These are phyloP conservation scores for Globisporangium orthogonon DNA, from an alignment of 352 stramenopile genomes.

Conservation along the genomic window DNA sequence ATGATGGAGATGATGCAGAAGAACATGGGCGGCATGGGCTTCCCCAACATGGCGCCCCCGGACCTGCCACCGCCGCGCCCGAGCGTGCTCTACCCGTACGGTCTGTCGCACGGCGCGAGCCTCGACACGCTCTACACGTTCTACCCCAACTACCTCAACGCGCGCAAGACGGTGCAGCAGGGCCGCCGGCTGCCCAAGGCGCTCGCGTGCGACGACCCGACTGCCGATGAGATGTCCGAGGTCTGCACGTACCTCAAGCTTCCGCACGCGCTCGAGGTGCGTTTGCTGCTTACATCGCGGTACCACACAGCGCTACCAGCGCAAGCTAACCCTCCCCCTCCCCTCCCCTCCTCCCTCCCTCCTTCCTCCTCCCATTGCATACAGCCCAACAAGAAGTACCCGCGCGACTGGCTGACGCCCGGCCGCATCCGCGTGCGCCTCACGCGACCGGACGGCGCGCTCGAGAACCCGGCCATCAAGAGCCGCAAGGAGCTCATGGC, in stretches of 20 bases:
- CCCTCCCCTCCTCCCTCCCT: no score
- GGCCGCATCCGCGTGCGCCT: constrained; percentile 76
- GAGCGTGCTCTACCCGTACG: constrained; percentile 67
- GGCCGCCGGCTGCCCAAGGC: constrained; percentile 69
- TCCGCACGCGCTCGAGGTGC: constrained; percentile 70
- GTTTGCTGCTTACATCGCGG: not conserved
- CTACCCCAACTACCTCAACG: constrained; percentile 86
- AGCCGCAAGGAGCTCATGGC: constrained; percentile 52
- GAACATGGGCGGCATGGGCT: constrained; percentile 28
- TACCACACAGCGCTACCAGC: not conserved
- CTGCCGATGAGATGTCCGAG: constrained; percentile 80
- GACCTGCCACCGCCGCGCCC: constrained; percentile 32
- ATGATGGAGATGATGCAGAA: constrained; percentile 47
- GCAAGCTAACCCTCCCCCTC: no score
- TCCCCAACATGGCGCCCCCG: constrained; percentile 31
- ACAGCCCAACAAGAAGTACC: constrained; percentile 74
- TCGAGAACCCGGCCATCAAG: constrained; percentile 62
- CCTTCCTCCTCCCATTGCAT: not conserved
- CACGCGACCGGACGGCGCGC: constrained; percentile 45
- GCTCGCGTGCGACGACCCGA: constrained; percentile 54
- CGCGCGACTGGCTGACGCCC: constrained; percentile 63
- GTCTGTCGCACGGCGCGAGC: constrained; percentile 43
- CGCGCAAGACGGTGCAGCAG: constrained; percentile 75
- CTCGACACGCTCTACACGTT: constrained; percentile 67
- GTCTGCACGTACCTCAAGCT: constrained; percentile 79